Evolutionary conservation across 176 grass and related monocot species (phyloP).

Genomic region (Rhynchospora breviuscula): DNA sequence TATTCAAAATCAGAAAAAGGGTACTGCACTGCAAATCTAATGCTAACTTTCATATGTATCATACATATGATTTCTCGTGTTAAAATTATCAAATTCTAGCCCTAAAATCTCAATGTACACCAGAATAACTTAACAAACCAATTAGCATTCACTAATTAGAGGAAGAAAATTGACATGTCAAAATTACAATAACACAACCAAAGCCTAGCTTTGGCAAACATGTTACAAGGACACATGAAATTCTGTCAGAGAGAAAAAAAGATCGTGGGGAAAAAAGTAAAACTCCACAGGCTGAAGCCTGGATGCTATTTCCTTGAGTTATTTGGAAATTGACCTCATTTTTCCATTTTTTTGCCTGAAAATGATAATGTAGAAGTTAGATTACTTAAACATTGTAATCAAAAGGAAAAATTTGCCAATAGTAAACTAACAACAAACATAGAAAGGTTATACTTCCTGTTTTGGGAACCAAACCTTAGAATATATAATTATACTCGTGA

Average conservation of each 20-base stretch:
- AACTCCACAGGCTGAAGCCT: neutral
- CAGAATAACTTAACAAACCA: neutral
- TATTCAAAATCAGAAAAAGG: neutral
- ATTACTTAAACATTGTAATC: neutral
- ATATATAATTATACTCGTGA: neutral
- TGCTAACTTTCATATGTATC: neutral
- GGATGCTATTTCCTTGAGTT: constrained; percentile 29
- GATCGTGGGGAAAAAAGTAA: neutral
- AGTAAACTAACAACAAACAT: neutral
- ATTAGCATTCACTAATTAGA: neutral
- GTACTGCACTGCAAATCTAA: neutral
- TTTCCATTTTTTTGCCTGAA: constrained; percentile 63
- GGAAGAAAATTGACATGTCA: neutral
- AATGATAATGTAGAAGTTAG: neutral
- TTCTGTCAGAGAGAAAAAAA: constrained; percentile 10
- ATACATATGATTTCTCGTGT: neutral
- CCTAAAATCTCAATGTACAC: constrained; percentile 14
- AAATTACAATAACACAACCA: neutral
- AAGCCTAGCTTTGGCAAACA: neutral
- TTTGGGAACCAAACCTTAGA: neutral
- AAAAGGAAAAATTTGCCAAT: neutral
- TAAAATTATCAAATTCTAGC: neutral
- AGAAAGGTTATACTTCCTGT: neutral
- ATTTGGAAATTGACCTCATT: constrained; percentile 42
- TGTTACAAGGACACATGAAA: neutral